Conservation (phyloP, 768 basidiomycete genomes). For the Russula virescens region DNA sequence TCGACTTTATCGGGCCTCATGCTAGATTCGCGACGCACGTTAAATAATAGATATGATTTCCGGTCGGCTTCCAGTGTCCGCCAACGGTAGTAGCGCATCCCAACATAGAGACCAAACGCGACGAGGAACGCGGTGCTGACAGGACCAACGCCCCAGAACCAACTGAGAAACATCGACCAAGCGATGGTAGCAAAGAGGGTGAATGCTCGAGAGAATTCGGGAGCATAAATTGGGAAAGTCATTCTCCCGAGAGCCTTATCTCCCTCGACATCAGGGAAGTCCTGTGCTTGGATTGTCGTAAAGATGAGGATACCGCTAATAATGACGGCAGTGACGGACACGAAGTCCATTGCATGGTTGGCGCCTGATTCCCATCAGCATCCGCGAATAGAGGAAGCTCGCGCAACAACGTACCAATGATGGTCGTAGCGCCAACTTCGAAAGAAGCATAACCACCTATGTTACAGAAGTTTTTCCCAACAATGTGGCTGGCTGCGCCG, state of each 20-base stretch:
- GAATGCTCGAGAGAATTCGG: slow-evolving; percentile 24
- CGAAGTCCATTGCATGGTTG: slow-evolving; percentile 20
- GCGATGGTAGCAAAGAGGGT: slow-evolving; percentile 25
- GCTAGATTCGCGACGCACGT: slow-evolving; percentile 24
- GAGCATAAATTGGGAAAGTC: slow-evolving; percentile 27
- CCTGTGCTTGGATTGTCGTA: slow-evolving; percentile 28
- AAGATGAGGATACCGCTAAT: slow-evolving; percentile 25
- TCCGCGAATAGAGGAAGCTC: slow-evolving; percentile 7
- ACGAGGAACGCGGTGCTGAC: slow-evolving; percentile 18
- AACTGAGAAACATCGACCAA: slow-evolving; percentile 25
- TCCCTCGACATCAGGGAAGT: slow-evolving; percentile 28
- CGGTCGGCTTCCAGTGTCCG: slow-evolving; percentile 23
- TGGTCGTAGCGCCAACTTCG: slow-evolving; percentile 25
- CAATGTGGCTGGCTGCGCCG: slow-evolving; percentile 16
- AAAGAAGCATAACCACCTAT: slow-evolving; percentile 26
- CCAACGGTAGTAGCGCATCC: slow-evolving; percentile 24
- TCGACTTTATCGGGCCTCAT: slow-evolving; percentile 11
- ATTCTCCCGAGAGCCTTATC: slow-evolving; percentile 25
- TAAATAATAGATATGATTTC: slow-evolving; percentile 26
- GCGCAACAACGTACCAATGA: slow-evolving; percentile 20
- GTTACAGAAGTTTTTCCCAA: slow-evolving; percentile 26
- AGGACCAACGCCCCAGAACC: slow-evolving; percentile 25
- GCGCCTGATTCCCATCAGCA: slow-evolving; percentile 19
- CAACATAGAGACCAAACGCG: slow-evolving; percentile 23
- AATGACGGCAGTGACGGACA: slow-evolving; percentile 24